A percentile compares a stretch with the other conserved stretches of the same genome.
Evolutionary conservation across 2,329 filamentous ascomycete genomes (phyloP).

Genomic region (Xylaria sp.): DNA sequence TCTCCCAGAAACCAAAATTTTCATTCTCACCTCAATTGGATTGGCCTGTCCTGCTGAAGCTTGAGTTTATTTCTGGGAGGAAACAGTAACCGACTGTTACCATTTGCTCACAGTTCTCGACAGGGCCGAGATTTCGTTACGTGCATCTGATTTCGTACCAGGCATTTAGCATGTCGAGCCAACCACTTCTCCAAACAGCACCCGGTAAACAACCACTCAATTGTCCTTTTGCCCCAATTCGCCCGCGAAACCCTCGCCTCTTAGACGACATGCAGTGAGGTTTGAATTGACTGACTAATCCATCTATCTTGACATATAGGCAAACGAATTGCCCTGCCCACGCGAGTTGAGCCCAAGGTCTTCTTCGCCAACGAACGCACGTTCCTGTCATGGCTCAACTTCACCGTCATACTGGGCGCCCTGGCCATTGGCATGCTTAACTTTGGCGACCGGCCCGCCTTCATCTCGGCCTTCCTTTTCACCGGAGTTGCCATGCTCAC

Average conservation of each 20-base stretch:
- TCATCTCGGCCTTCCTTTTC: slow-evolving; percentile 93
- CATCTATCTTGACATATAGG: slow-evolving; percentile 62
- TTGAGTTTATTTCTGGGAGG: background rate
- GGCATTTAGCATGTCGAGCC: slow-evolving; percentile 80
- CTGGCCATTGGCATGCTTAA: slow-evolving; percentile 97
- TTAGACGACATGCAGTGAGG: background rate
- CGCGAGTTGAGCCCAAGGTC: slow-evolving; percentile 98
- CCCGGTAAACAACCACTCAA: slow-evolving; percentile 70
- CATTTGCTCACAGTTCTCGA: slow-evolving; percentile 1
- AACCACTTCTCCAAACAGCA: slow-evolving; percentile 93
- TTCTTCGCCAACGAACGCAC: slow-evolving; percentile 99
- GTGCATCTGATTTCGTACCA: slow-evolving; percentile 1
- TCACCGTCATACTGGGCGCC: slow-evolving; percentile 97
- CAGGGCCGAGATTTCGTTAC: background rate
- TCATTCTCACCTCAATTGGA: slow-evolving; percentile 11
- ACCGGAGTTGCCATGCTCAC: slow-evolving; percentile 93
- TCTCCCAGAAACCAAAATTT: background rate
- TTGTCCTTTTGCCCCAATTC: background rate
- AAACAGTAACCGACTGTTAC: slow-evolving; percentile 8
- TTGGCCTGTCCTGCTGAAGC: slow-evolving; percentile 1
- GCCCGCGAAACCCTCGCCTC: slow-evolving; percentile 2
- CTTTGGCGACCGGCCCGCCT: slow-evolving; percentile 93
- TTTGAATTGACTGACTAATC: slow-evolving; percentile 20
- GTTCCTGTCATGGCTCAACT: slow-evolving; percentile 99
- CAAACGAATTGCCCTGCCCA: slow-evolving; percentile 98